Conservation (phyloP, 148 eudicot species). For the Silene latifolia region DNA sequence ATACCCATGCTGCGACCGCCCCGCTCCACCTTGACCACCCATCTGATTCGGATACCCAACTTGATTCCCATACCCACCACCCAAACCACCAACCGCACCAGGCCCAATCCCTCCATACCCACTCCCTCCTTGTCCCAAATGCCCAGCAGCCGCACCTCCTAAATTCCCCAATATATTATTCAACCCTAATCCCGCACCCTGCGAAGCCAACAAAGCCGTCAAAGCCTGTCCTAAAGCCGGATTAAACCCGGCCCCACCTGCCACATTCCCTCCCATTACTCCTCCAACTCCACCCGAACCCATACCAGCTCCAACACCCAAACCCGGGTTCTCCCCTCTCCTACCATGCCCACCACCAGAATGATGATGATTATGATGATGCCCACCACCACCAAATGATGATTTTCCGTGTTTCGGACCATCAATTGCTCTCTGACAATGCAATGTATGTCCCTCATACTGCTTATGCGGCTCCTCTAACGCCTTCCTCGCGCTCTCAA, state of each 20-base stretch:
- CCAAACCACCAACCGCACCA: conserved; percentile 4
- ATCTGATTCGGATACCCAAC: conserved; percentile 52
- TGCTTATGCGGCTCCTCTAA: conserved; percentile 89
- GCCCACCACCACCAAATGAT: conserved; percentile 27
- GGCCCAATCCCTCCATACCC: conserved; percentile 47
- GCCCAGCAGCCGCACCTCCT: conserved; percentile 33
- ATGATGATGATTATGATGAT: conserved; percentile 12
- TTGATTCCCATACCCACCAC: conserved; percentile 9
- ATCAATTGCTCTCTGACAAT: conserved; percentile 63
- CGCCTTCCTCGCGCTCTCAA: conserved; percentile 67
- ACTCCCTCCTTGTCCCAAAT: conserved; percentile 25
- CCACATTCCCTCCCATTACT: conserved; percentile 16
- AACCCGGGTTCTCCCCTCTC: conserved; percentile 36
- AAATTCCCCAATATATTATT: conserved; percentile 63
- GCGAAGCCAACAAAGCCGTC: conserved; percentile 67
- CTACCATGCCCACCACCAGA: conserved; percentile 25
- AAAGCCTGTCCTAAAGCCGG: conserved; percentile 87
- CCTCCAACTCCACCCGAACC: conserved; percentile 22
- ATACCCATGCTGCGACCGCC: conserved; percentile 53
- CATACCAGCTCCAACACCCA: conserved; percentile 34
- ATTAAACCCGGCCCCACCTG: conserved; percentile 39
- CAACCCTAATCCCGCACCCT: conserved; percentile 76
- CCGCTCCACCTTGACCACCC: conserved; percentile 71
- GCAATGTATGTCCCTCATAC: conserved; percentile 67
- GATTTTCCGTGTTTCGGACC: conserved; percentile 67